Evolutionary conservation across 768 basidiomycete species (phyloP).

Genomic region (Lactarius tabidus): DNA sequence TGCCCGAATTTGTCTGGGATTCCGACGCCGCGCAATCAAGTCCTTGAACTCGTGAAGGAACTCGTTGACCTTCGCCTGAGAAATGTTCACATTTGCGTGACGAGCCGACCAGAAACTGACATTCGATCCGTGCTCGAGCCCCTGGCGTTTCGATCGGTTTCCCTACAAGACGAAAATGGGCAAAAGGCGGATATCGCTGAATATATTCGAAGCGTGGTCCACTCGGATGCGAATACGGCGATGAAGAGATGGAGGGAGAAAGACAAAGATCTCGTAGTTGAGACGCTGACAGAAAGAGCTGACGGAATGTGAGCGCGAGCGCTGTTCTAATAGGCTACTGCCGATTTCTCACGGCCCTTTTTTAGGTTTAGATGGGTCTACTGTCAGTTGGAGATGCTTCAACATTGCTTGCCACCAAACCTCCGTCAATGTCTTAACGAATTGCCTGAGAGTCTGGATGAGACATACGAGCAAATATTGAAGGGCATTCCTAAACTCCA

Average conservation of each 20-base stretch:
- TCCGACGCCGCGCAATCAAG: background rate
- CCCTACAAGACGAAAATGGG: too few relatives aligned
- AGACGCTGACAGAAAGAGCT: slow-evolving; percentile 2
- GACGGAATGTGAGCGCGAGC: background rate
- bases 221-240: background rate
- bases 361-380: too few relatives aligned
- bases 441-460: slow-evolving; percentile 7
- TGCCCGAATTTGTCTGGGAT: too few relatives aligned
- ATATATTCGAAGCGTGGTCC: background rate
- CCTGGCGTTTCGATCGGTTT: too few relatives aligned
- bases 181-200: too few relatives aligned
- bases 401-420: background rate
- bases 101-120: slow-evolving; percentile 1
- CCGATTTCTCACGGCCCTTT: background rate
- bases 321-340: too few relatives aligned
- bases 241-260: background rate
- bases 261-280: background rate
- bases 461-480: too few relatives aligned
- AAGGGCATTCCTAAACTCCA: too few relatives aligned
- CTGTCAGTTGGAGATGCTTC: background rate
- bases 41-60: background rate
- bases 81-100: background rate
- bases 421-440: background rate
- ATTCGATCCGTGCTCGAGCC: background rate
- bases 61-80: background rate